Conservation (phyloP, 371 early-diverging fungal genomes). For the Saksenaea vasiformis region DNA sequence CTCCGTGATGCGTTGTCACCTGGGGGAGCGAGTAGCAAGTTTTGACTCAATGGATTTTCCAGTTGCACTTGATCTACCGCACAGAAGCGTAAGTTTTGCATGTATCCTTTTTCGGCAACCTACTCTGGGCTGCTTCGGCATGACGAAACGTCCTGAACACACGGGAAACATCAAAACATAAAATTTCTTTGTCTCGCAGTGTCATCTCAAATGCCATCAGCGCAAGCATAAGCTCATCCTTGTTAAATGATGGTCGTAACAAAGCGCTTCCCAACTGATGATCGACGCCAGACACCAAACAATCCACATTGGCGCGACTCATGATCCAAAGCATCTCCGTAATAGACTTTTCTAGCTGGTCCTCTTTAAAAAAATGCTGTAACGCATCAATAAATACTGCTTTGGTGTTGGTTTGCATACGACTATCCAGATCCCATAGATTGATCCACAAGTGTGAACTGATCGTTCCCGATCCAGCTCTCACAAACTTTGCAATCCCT, state of each 20-base stretch:
- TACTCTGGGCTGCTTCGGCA: not conserved
- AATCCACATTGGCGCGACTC: conserved; percentile 5
- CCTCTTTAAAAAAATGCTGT: not conserved
- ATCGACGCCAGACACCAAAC: conserved; percentile 18
- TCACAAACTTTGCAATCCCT: conserved; percentile 28
- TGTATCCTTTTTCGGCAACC: not conserved
- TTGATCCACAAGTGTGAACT: conserved; percentile 31
- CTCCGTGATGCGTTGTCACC: conserved; percentile 20
- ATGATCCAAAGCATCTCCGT: conserved; percentile 13
- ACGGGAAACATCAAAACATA: not conserved
- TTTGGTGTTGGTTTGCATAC: not conserved
- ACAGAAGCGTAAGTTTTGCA: not conserved
- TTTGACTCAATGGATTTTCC: not conserved
- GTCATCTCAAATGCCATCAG: conserved; percentile 13
- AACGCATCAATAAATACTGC: not conserved
- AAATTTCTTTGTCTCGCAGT: not conserved
- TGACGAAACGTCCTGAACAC: not conserved
- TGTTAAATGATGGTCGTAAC: conserved; percentile 25
- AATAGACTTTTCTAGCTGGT: not conserved
- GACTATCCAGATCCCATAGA: conserved; percentile 17
- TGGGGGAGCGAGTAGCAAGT: not conserved
- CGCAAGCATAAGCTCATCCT: conserved; percentile 31
- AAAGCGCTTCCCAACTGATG: conserved; percentile 28
- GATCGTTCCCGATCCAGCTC: conserved; percentile 18
- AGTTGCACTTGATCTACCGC: not conserved